Conservation (phyloP, 768 basidiomycete species). For the Tricholomella constricta region DNA sequence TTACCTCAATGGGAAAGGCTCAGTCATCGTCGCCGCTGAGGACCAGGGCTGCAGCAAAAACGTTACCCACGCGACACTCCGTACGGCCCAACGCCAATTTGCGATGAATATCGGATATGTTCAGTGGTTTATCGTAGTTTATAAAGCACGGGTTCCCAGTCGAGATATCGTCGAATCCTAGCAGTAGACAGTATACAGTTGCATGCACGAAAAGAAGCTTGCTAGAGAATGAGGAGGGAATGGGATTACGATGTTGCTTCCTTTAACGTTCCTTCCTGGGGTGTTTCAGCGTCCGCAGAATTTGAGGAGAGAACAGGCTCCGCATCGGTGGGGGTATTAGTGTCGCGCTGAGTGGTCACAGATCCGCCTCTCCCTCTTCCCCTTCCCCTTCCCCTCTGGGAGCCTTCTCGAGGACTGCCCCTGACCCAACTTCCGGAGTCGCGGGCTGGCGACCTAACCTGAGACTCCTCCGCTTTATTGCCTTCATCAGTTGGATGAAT, state of each 20-base stretch:
- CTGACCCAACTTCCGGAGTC: constrained; percentile 29
- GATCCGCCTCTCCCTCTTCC: constrained; percentile 39
- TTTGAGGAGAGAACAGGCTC: not conserved
- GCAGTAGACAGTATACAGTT: constrained; percentile 11
- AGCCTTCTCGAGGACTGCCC: constrained; percentile 28
- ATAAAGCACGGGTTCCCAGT: not conserved
- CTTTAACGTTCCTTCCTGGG: constrained; percentile 1
- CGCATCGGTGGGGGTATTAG: not conserved
- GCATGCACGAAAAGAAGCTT: not conserved
- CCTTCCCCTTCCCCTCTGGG: constrained; percentile 29
- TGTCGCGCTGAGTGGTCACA: constrained; percentile 1
- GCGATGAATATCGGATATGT: not conserved
- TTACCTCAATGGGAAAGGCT: not conserved
- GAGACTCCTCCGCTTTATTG: constrained; percentile 5
- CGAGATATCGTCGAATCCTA: constrained; percentile 5
- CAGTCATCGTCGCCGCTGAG: not conserved
- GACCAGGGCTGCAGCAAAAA: not conserved
- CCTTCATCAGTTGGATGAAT: constrained; percentile 8
- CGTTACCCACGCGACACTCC: constrained; percentile 10
- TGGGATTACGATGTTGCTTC: constrained; percentile 3
- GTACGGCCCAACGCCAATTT: not conserved
- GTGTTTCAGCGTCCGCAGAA: constrained; percentile 5
- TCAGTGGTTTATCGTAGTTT: not conserved
- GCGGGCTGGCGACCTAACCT: constrained; percentile 11
- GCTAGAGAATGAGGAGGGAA: not conserved